Base-by-base conservation (phyloP, 768 basidiomycete species). In the Cubamyces lactineus region DNA sequence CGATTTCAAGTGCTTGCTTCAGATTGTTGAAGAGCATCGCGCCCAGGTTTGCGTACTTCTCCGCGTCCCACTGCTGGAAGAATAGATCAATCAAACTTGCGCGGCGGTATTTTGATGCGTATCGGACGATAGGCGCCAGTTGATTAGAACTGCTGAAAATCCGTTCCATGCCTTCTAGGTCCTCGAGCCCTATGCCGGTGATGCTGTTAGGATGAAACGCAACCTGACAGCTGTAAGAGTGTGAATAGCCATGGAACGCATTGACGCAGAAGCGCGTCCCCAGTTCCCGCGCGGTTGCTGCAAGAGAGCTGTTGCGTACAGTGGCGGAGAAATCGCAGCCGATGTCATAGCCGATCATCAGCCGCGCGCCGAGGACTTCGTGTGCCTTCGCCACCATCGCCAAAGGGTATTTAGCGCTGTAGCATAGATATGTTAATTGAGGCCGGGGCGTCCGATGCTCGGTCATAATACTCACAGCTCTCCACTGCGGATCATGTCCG, bases 241-340 rank as follows among this genome's bases (percentile, higher is more conserved):
- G 77, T 11, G 72, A 57, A 61, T 76, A 75, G 0, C 76, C 74
- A 65, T 78, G 75, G 56, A 77, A 78, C 2, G 73, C 65, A 50
- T 71, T 61, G 17, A 72, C 67, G 34, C 54, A 61, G 39, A 57
- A 55, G 17, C 52, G 62, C 19, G 30, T 28, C 13, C 30, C 34
- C 40, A 54, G 51, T 5, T 43, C 49, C 7, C 3, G 3, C 24
- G 43, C 56, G 13, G 30, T n/a, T 1, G 17, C 16, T 3, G 59
- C 65, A 15, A 68, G 63, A 9, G 53, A 57, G 45, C 61, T 65
- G 15, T 23, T 8, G 2, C 11, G 13, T 15, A 68, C 30, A 0
- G 67, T 70, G 15, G 26, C 52, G 8, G 48, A 23, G 54, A 68
- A 63, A 5, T 23, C 17, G 52, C 69, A 70, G 8, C 67, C 68